Conservation (phyloP, 2,329 filamentous ascomycete species). For the Akanthomyces dipterigenus region DNA sequence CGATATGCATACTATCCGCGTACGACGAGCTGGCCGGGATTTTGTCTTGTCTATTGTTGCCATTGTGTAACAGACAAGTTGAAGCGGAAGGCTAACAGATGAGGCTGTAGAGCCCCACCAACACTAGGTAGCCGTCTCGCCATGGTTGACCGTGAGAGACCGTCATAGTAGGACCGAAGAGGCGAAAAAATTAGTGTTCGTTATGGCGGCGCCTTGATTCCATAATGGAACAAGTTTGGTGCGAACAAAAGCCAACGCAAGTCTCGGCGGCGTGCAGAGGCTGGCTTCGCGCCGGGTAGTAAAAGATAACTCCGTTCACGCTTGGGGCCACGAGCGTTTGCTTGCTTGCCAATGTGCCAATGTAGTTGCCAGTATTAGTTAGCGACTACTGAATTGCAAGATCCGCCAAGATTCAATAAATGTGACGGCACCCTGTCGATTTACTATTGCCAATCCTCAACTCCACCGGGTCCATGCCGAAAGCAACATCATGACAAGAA, state of each 20-base stretch:
- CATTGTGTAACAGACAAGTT: conserved; percentile 1
- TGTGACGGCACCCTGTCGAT: no score
- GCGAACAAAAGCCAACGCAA: no score
- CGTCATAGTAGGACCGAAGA: no score
- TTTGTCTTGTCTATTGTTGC: not conserved
- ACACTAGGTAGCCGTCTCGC: not conserved
- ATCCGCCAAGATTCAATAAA: no score
- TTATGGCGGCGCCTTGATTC: not conserved
- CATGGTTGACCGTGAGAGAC: not conserved
- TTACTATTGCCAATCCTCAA: not conserved
- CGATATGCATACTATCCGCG: conserved; percentile 67
- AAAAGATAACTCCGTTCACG: no score
- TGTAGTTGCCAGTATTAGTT: no score
- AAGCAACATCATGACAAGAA: not conserved
- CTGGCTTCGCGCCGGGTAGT: no score
- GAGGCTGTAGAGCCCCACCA: not conserved
- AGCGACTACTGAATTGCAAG: no score
- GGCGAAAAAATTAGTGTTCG: no score
- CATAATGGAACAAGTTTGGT: not conserved
- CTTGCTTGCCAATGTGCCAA: no score
- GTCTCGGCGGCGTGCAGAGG: no score
- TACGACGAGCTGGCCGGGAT: conserved; percentile 30
- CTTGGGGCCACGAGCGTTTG: no score
- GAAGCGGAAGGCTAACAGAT: not conserved
- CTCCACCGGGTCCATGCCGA: not conserved